Conservation (phyloP, 331 rosid genomes). For the Pyracantha coccinea region DNA sequence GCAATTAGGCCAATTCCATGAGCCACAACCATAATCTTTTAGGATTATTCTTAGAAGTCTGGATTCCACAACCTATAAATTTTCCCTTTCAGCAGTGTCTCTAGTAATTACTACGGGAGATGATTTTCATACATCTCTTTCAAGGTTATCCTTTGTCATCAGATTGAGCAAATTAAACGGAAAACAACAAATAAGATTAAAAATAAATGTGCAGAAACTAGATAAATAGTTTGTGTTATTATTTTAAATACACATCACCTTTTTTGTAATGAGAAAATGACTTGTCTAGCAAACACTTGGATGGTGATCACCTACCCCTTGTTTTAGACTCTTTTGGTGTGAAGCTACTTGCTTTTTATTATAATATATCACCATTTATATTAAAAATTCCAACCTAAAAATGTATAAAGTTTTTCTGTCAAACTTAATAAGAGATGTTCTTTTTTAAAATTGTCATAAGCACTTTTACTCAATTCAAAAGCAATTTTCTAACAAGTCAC, state of each 20-base stretch:
- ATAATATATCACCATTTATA: neutral
- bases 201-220: too few relatives aligned
- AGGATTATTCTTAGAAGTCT: neutral
- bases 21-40: neutral
- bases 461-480: neutral
- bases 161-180: too few relatives aligned
- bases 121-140: too few relatives aligned
- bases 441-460: neutral
- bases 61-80: neutral
- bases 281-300: neutral
- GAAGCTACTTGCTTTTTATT: neutral
- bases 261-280: neutral
- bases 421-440: too few relatives aligned
- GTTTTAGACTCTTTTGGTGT: neutral
- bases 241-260: neutral
- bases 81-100: neutral
- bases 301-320: neutral
- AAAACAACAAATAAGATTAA: too few relatives aligned
- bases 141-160: too few relatives aligned
- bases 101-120: neutral
- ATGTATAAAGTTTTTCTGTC: neutral
- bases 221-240: too few relatives aligned
- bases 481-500: too few relatives aligned
- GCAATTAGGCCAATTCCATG: slow-evolving; percentile 3
- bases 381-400: too few relatives aligned